Percentiles rank a stretch among this genome's conserved stretches.
Evolutionary conservation across 2,329 filamentous ascomycete genomes (phyloP).

Genomic region (Kalmusia sp.): DNA sequence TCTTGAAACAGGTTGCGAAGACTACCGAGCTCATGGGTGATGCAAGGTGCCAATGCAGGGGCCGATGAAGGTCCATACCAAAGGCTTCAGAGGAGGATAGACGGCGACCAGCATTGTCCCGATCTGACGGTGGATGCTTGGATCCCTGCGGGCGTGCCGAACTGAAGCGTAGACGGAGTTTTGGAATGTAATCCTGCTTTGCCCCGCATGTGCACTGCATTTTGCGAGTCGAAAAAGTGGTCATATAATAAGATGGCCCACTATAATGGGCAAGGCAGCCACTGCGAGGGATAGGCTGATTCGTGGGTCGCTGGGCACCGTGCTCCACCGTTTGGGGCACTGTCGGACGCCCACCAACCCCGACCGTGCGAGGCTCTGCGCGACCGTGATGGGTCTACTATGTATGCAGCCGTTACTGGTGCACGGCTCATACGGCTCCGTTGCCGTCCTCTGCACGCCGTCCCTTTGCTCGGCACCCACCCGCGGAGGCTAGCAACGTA

Average conservation of each 20-base stretch:
- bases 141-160: conserved; percentile 7
- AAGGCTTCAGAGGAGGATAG: neutral
- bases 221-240: neutral
- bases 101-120: conserved; percentile 1
- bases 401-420: neutral
- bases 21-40: conserved; percentile 1
- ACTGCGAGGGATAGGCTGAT: conserved; percentile 2
- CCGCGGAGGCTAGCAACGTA: neutral
- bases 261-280: neutral
- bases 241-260: neutral
- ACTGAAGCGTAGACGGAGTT: neutral
- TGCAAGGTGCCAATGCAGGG: conserved; percentile 3
- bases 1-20: neutral
- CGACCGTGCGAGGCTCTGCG: conserved; percentile 3
- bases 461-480: neutral
- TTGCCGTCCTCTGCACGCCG: neutral
- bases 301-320: neutral
- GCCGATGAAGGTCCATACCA: neutral
- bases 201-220: neutral
- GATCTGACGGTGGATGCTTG: conserved; percentile 1
- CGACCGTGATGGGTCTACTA: too few relatives aligned
- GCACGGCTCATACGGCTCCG: neutral
- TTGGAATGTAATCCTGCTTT: neutral
- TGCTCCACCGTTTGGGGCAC: neutral
- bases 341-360: neutral